These are phyloP conservation scores for Ganoderma sinense DNA, from an alignment of 1,284 basidiomycete species.

Conservation along the genomic window DNA sequence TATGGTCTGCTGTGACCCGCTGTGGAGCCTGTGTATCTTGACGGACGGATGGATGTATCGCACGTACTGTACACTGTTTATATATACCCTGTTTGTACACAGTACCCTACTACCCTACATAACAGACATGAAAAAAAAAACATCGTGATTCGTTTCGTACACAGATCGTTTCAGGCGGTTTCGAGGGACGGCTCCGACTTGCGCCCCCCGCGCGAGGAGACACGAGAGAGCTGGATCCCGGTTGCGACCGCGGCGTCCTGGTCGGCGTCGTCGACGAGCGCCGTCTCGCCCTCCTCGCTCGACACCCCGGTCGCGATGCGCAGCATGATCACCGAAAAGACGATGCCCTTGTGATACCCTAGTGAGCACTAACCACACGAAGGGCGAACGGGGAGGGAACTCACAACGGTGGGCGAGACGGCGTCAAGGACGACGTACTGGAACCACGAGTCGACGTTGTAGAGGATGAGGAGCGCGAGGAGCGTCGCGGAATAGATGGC, in stretches of 20 bases:
- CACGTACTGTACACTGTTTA: neutral
- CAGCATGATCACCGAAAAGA: constrained; percentile 22
- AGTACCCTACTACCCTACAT: neutral
- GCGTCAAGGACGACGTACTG: constrained; percentile 48
- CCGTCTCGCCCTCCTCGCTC: constrained; percentile 20
- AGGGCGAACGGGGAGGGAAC: neutral
- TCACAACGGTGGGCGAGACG: constrained; percentile 25
- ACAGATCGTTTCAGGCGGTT: neutral
- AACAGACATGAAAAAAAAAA: neutral
- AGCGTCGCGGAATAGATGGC: constrained; percentile 47
- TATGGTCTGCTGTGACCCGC: neutral
- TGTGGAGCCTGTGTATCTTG: neutral
- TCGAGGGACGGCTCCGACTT: constrained; percentile 6
- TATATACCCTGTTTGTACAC: neutral
- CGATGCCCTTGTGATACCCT: constrained; percentile 14
- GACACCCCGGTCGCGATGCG: constrained; percentile 22
- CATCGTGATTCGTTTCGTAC: neutral
- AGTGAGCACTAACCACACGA: neutral
- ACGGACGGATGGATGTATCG: neutral
- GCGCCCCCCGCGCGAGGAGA: constrained; percentile 8
- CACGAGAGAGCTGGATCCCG: constrained; percentile 19
- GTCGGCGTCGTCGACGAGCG: constrained; percentile 11
- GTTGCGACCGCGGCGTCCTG: neutral
- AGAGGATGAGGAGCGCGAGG: constrained; percentile 38
- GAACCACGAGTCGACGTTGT: constrained; percentile 41